These are phyloP conservation scores for Podosphaera xanthii DNA, from an alignment of 2,329 filamentous ascomycete genomes.

Conservation along the genomic window DNA sequence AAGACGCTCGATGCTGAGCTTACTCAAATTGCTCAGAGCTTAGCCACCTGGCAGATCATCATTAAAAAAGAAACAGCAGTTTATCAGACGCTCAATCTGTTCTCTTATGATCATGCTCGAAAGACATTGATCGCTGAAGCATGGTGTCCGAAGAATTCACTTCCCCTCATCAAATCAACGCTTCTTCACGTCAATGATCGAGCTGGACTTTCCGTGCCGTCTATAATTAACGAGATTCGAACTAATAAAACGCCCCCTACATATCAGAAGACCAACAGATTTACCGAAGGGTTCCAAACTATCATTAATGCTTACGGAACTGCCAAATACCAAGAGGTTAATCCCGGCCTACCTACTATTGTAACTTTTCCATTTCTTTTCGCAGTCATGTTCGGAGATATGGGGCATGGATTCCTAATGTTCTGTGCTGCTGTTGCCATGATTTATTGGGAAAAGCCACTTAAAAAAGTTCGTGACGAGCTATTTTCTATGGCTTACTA, in stretches of 20 bases:
- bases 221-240: slow-evolving; percentile 92
- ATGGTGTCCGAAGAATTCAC: slow-evolving; percentile 84
- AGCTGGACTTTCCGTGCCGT: slow-evolving; percentile 87
- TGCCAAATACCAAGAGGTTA: slow-evolving; percentile 90
- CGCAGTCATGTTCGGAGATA: slow-evolving; percentile 98
- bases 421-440: slow-evolving; percentile 61
- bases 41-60: slow-evolving; percentile 93
- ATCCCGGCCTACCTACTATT: slow-evolving; percentile 83
- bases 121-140: slow-evolving; percentile 95
- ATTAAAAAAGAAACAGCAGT: slow-evolving; percentile 97
- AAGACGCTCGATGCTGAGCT: slow-evolving; percentile 81
- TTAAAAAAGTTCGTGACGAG: slow-evolving; percentile 84
- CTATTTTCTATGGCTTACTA: slow-evolving; percentile 98
- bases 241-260: slow-evolving; percentile 96
- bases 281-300: slow-evolving; percentile 93
- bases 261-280: slow-evolving; percentile 95
- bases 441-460: slow-evolving; percentile 87
- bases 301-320: slow-evolving; percentile 98
- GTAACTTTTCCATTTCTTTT: slow-evolving; percentile 99
- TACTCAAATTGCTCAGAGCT: slow-evolving; percentile 72
- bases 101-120: slow-evolving; percentile 86
- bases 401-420: slow-evolving; percentile 86
- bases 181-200: slow-evolving; percentile 92
- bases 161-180: slow-evolving; percentile 74
- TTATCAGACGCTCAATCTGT: slow-evolving; percentile 84